Base-by-base conservation (phyloP, 306 rosid species). In the Dryas octopetala region DNA sequence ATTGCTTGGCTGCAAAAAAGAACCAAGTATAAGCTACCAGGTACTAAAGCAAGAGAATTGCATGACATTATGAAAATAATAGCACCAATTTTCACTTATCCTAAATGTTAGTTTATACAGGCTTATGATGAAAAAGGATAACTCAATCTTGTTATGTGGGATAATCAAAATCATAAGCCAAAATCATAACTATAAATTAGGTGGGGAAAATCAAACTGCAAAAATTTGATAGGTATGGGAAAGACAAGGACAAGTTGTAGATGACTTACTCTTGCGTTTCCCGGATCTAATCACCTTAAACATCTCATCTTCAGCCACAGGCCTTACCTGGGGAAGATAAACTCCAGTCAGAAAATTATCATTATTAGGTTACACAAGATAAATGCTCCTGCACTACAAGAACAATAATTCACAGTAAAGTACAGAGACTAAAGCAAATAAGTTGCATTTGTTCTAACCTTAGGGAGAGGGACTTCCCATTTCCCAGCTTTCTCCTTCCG, bases 271-370 rank as follows among this genome's bases (percentile, higher is more conserved):
- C 80, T 90, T 93, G 72, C 98, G 86, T 88, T 90, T 90, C 11
- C 98, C 98, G 32, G 98, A 63, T 68, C 98, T 88, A 55, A 92
- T 83, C 79, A 92, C 96, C 86, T 92, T 92, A 74, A 92, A 92
- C 98, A 92, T 92, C 80, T 93, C 98, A 86, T 93, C 98, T 76
- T 93, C 98, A 57, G 98, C 98, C 59, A 90, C 96, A 28, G 98
- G 98, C 75, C 98, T 89, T 3, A 93, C 98, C 98, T 93, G 83
- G 79, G 72, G 66, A 82, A 68, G 43, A 19, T 52, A 73, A 16
- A 44, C 65, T 43, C 73, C 14, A 17, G 10, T 44, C 19, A 10
- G 64, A 76, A 58, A 66, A 44, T 77, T 54, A 4, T 19, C 40
- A 45, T 7, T 11, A 16, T 41, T 41, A 63, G 38, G 38, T 32